Percentiles rank a stretch among this genome's conserved stretches.
phyloP scores from a whole-genome alignment of 805 yeast species.

The Kodamaea fukazawae region DNA sequence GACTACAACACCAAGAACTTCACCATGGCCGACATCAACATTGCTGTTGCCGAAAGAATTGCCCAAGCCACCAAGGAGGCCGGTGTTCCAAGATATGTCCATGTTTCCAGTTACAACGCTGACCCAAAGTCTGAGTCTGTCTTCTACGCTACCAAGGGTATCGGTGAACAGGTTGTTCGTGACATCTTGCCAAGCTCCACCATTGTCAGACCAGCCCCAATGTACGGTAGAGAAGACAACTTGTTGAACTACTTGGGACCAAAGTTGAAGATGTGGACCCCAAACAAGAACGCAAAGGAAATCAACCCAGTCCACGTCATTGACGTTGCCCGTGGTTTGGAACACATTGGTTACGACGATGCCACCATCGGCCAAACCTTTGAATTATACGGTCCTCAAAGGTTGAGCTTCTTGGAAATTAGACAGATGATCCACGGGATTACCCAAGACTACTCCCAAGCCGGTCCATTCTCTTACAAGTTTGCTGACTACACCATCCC shows the following conservation, averaged over 20 bases:
- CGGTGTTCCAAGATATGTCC: slow-evolving; percentile 70
- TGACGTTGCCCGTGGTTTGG: slow-evolving; percentile 79
- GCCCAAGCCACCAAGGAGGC: slow-evolving; percentile 68
- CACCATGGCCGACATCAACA: slow-evolving; percentile 77
- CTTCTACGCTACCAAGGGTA: slow-evolving; percentile 77
- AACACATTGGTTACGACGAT: slow-evolving; percentile 77
- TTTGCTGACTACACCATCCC: slow-evolving; percentile 45
- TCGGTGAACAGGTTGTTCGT: slow-evolving; percentile 69
- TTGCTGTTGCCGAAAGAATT: slow-evolving; percentile 74
- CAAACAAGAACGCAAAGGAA: slow-evolving; percentile 60
- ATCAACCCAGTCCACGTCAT: slow-evolving; percentile 70
- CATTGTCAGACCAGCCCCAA: slow-evolving; percentile 80
- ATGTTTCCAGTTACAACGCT: slow-evolving; percentile 79
- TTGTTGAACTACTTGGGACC: slow-evolving; percentile 61
- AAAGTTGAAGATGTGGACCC: slow-evolving; percentile 59
- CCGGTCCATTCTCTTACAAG: slow-evolving; percentile 43
- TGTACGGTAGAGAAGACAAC: slow-evolving; percentile 72
- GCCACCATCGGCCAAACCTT: slow-evolving; percentile 71
- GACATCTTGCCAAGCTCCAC: slow-evolving; percentile 72
- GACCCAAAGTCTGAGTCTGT: slow-evolving; percentile 62
- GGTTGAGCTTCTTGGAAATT: slow-evolving; percentile 57
- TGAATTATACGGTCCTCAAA: slow-evolving; percentile 74
- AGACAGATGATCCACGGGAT: slow-evolving; percentile 68
- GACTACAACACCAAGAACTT: slow-evolving; percentile 77
- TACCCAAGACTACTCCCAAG: slow-evolving; percentile 47